A percentile compares a stretch with the other conserved stretches of the same genome.
Conservation (phyloP, 805 yeast genomes). For the Komagataella pastoris region DNA sequence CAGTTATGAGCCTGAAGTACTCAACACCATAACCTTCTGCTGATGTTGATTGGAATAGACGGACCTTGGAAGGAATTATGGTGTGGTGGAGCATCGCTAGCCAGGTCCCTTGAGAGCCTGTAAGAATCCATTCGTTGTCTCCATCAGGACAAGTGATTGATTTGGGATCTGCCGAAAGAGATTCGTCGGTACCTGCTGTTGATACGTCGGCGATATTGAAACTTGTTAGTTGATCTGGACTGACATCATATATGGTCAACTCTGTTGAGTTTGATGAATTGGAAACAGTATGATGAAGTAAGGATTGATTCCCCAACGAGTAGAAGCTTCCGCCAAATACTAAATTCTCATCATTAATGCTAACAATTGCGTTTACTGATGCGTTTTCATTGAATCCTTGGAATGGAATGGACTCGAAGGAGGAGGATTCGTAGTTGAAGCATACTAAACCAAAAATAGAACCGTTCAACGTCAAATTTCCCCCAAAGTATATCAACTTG, state of each 20-base stretch:
- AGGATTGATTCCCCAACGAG: conserved; percentile 39
- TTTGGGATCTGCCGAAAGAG: conserved; percentile 14
- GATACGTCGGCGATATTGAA: conserved; percentile 41
- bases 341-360: conserved; percentile 33
- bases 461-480: conserved; percentile 44
- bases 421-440: conserved; percentile 32
- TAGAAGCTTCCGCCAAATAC: conserved; percentile 72
- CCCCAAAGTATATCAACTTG: conserved; percentile 63
- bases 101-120: conserved; percentile 49
- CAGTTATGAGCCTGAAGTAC: conserved; percentile 58
- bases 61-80: conserved; percentile 53
- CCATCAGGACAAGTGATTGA: conserved; percentile 46
- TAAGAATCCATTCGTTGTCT: conserved; percentile 40
- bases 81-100: conserved; percentile 41
- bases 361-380: conserved; percentile 46
- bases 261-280: conserved; percentile 23
- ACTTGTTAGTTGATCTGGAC: conserved; percentile 51
- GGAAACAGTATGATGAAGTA: conserved; percentile 21
- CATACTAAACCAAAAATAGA: conserved; percentile 43
- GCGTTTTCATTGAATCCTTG: conserved; percentile 61
- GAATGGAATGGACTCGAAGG: conserved; percentile 39
- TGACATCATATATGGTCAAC: conserved; percentile 12
- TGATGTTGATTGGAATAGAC: conserved; percentile 50
- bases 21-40: conserved; percentile 32
- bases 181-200: conserved; percentile 25